A percentile compares a stretch with the other conserved stretches of the same genome.
Evolutionary conservation across 23 red algal genomes (phyloP).

Genomic region (Gracilaria caudata): DNA sequence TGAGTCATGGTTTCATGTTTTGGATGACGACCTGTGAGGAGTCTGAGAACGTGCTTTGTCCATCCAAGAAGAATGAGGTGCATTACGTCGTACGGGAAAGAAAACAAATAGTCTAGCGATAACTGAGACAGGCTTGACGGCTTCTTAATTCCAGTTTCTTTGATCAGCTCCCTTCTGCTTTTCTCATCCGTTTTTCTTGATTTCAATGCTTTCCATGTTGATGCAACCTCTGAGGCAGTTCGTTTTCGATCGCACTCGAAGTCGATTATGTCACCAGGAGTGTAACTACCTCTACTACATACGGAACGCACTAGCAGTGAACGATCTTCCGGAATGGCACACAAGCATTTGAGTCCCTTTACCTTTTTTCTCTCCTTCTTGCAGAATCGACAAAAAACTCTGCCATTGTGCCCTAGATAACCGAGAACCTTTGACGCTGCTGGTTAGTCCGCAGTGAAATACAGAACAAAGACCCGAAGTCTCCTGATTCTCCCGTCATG

Average conservation of each 20-base stretch:
- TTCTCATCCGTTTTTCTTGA: neutral
- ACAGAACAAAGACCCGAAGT: slow-evolving; percentile 2
- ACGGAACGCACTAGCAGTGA: neutral
- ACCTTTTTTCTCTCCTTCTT: neutral
- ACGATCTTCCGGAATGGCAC: neutral
- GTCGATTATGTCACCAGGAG: neutral
- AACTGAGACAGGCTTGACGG: neutral
- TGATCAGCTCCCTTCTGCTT: neutral
- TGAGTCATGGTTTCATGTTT: neutral
- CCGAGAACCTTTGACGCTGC: slow-evolving; percentile 22
- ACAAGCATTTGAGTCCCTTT: neutral
- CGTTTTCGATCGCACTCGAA: neutral
- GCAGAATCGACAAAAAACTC: slow-evolving; percentile 4
- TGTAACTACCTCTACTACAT: neutral
- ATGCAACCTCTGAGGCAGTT: neutral
- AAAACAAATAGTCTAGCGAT: neutral
- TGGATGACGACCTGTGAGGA: neutral
- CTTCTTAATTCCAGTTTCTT: slow-evolving; percentile 15
- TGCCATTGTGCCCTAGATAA: neutral
- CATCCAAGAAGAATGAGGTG: neutral
- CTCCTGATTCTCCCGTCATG: slow-evolving; percentile 3
- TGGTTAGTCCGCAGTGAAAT: slow-evolving; percentile 1
- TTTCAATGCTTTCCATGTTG: neutral
- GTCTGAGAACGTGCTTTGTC: neutral
- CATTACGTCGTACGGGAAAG: slow-evolving; percentile 22